phyloP scores from a whole-genome alignment of 108 stramenopile species.

The Parietichytrium sp. region DNA sequence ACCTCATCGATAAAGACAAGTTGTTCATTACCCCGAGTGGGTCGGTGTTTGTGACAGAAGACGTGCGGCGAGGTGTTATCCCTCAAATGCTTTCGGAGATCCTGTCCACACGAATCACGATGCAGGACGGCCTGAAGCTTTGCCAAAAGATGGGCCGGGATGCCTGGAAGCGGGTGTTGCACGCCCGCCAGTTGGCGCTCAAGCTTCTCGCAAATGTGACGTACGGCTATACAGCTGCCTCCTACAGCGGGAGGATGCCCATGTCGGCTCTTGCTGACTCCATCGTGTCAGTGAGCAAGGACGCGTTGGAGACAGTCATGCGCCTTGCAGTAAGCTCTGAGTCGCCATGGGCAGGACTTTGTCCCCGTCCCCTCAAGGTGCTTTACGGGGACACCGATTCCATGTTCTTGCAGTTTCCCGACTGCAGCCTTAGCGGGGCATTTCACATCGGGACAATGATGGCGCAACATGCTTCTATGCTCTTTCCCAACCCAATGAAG shows the following conservation, averaged over 20 bases:
- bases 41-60: conserved; percentile 76
- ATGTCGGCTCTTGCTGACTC: conserved; percentile 92
- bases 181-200: conserved; percentile 94
- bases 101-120: conserved; percentile 88
- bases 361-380: conserved; percentile 62
- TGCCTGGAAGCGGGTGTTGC: conserved; percentile 73
- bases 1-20: not conserved
- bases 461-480: conserved; percentile 74
- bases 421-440: conserved; percentile 76
- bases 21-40: conserved; percentile 84
- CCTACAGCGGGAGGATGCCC: conserved; percentile 90
- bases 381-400: conserved; percentile 96
- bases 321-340: conserved; percentile 60
- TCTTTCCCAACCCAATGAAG: conserved; percentile 84
- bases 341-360: not conserved
- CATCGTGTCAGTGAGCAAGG: conserved; percentile 87
- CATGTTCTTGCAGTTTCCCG: conserved; percentile 87
- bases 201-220: conserved; percentile 98
- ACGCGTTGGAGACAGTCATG: conserved; percentile 80
- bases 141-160: conserved; percentile 66
- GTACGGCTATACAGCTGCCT: conserved; percentile 92
- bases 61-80: conserved; percentile 82
- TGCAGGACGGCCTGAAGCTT: conserved; percentile 86
- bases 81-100: conserved; percentile 94
- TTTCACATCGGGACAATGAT: conserved; percentile 88